Evolutionary conservation across 805 yeast genomes (phyloP).

Genomic region (Wickerhamiella occidentalis): DNA sequence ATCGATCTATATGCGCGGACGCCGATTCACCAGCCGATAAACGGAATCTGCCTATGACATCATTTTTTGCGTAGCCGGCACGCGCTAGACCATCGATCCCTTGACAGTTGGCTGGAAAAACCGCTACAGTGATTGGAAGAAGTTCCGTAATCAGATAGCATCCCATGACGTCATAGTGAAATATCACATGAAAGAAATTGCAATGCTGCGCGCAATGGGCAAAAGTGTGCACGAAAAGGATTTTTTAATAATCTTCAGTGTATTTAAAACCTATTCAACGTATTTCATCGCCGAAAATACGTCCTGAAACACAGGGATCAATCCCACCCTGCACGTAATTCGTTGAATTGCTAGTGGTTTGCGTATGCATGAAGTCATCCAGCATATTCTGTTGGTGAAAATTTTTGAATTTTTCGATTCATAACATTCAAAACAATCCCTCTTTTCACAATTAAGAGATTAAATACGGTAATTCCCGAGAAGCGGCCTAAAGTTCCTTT

Average conservation of each 20-base stretch:
- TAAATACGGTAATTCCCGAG: background rate
- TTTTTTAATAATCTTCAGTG: too few species aligned
- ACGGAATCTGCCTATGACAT: too few species aligned
- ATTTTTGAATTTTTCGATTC: background rate
- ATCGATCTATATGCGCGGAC: too few species aligned
- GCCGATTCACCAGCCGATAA: too few species aligned
- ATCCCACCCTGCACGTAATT: background rate
- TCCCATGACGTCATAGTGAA: background rate
- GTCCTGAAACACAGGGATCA: background rate
- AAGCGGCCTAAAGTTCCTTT: background rate
- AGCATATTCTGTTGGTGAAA: background rate
- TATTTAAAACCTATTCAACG: background rate
- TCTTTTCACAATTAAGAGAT: background rate
- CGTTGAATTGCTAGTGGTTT: background rate
- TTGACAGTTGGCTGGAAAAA: background rate
- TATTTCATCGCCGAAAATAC: background rate
- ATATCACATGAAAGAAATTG: background rate
- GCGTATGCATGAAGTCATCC: constrained; percentile 4
- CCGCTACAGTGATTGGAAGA: background rate
- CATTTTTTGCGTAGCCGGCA: background rate
- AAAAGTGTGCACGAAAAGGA: too few species aligned
- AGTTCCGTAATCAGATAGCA: background rate
- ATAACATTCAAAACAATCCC: background rate
- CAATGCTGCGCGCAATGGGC: background rate
- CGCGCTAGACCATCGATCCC: background rate